Evolutionary conservation across 176 grass and related monocot species (phyloP), one percentile per base, ranked within the genome.

Genomic region (Rhynchospora breviuscula): DNA sequence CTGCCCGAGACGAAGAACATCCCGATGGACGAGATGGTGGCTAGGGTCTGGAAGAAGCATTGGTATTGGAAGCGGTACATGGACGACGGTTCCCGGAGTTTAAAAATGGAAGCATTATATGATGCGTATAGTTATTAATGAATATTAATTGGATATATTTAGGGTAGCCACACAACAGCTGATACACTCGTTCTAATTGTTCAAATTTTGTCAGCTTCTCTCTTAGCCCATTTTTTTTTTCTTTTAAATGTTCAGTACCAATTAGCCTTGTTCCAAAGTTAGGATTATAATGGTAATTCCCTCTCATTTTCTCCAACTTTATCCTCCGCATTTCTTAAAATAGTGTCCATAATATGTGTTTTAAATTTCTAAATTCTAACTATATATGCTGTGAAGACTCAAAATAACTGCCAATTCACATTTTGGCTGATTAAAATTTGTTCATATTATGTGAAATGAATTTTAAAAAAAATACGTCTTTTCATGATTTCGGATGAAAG

Each of bases 101-200:
- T 78, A 13, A 78, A 57, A 78, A 57, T 11, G 7, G 49, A 54
- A 26, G 7, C 23, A 33, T 78, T 78, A 54, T 77, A 77, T 31
- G 73, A 78, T 14, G 49, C 73, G 7, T 78, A 78, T 57, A 78
- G 73, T 54, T 78, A 78, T 12, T 78, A 48, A 78, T 78, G 15
- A 21, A 10, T 5, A 46, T 46, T 71, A n/a, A 21, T 71, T 14
- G 13, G 4, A 17, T 56, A 31, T 18, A 54, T 78, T 56, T 78
- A 78, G 73, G 12, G 51, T 78, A 78, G 73, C 51, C 23, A 57
- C 51, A 9, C 48, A 18, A 78, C 13, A 78, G 56, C 48, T 78
- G 49, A 10, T 54, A 57, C 49, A 33, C 7, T 31, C 18, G 13
- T 7, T 1, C 10, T 17, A 77, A 57, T 78, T 33, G 51, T 57